Evolutionary conservation across 2,329 filamentous ascomycete genomes (phyloP).

Genomic region (Microdochium paspali): DNA sequence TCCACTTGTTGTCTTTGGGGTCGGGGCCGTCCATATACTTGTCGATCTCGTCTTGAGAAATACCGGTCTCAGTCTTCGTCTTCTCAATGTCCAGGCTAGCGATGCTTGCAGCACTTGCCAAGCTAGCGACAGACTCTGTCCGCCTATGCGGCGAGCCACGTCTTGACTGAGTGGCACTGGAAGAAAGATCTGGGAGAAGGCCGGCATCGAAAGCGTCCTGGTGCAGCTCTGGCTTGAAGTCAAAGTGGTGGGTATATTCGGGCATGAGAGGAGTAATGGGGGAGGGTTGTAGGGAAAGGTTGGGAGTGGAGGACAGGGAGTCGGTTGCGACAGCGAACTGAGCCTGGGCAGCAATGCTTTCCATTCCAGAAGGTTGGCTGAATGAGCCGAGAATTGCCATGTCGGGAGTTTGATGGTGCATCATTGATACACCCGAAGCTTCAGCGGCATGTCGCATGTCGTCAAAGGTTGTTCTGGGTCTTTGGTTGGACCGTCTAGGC

Average conservation of each 20-base stretch:
- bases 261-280: slow-evolving; percentile 39
- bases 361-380: slow-evolving; percentile 45
- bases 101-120: slow-evolving; percentile 49
- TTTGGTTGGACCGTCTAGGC: slow-evolving; percentile 36
- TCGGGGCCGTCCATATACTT: slow-evolving; percentile 67
- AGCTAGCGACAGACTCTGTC: slow-evolving; percentile 50
- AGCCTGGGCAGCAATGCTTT: slow-evolving; percentile 38
- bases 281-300: slow-evolving; percentile 41
- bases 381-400: slow-evolving; percentile 27
- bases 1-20: slow-evolving; percentile 66
- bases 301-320: slow-evolving; percentile 27
- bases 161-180: slow-evolving; percentile 13
- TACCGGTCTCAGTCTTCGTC: slow-evolving; percentile 67
- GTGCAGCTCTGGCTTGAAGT: slow-evolving; percentile 31
- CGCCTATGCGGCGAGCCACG: slow-evolving; percentile 36
- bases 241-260: slow-evolving; percentile 32
- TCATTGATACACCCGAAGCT: slow-evolving; percentile 37
- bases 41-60: slow-evolving; percentile 77
- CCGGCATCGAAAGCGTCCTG: slow-evolving; percentile 8
- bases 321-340: slow-evolving; percentile 24
- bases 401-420: slow-evolving; percentile 42
- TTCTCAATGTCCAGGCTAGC: slow-evolving; percentile 56
- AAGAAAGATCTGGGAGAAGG: slow-evolving; percentile 6
- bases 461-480: slow-evolving; percentile 44
- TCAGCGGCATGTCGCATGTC: slow-evolving; percentile 49